Conservation (phyloP, 441 rosid genomes). For the Mallotus repandus region DNA sequence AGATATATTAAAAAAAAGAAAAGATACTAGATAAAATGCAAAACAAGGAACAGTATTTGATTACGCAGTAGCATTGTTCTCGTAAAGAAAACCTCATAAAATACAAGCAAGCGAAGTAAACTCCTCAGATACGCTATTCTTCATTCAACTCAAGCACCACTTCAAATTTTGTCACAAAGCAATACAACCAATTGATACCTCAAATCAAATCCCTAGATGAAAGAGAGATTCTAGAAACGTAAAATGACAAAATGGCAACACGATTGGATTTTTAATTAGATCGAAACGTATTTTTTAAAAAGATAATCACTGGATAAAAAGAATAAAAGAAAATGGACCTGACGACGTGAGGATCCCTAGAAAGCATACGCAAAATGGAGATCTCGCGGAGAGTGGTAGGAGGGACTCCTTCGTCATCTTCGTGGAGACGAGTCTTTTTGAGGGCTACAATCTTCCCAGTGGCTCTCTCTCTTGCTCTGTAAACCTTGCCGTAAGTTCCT, state of each 20-base stretch:
- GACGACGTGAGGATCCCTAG: slow-evolving; percentile 91
- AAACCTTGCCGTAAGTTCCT: slow-evolving; percentile 96
- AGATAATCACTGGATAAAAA: no score
- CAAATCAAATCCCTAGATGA: neutral
- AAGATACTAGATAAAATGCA: no score
- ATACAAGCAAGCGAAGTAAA: no score
- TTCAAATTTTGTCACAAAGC: no score
- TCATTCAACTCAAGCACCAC: no score
- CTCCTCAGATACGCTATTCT: no score
- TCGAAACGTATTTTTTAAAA: no score
- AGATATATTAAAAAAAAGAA: no score
- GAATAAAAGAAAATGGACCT: slow-evolving; percentile 32
- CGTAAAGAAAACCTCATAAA: no score
- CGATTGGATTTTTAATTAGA: neutral
- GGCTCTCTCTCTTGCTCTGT: slow-evolving; percentile 89
- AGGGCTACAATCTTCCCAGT: slow-evolving; percentile 90
- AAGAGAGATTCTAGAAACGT: neutral
- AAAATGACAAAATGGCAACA: neutral
- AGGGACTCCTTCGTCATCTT: slow-evolving; percentile 99
- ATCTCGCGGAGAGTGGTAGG: slow-evolving; percentile 99
- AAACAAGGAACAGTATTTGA: no score
- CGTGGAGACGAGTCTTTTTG: slow-evolving; percentile 98
- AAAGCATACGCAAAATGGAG: slow-evolving; percentile 98
- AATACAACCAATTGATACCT: no score
- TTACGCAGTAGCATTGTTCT: no score